Percentiles rank a stretch among this genome's conserved stretches.
Evolutionary conservation across 2,329 filamentous ascomycete genomes (phyloP).

Genomic region (Tetracladium maxilliforme): DNA sequence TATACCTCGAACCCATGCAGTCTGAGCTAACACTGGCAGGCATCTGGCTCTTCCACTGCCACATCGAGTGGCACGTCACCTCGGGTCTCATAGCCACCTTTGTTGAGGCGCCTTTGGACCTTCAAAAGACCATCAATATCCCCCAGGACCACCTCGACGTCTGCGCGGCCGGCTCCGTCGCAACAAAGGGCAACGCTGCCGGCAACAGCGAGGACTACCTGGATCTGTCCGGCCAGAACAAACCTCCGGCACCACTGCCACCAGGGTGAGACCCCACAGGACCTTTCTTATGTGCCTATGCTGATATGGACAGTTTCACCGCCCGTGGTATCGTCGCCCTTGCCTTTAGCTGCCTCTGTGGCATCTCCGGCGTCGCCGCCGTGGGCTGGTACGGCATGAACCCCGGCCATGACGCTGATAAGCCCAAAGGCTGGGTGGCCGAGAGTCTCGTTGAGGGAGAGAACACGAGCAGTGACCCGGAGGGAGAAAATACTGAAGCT

Average conservation of each 20-base stretch:
- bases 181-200: slow-evolving; percentile 56
- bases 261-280: slow-evolving; percentile 37
- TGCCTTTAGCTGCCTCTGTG: slow-evolving; percentile 12
- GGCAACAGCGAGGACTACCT: slow-evolving; percentile 50
- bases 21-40: too few relatives aligned
- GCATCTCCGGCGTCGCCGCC: slow-evolving; percentile 11
- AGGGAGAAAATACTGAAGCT: too few relatives aligned
- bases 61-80: slow-evolving; percentile 64
- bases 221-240: slow-evolving; percentile 47
- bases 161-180: slow-evolving; percentile 36
- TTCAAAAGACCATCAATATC: slow-evolving; percentile 46
- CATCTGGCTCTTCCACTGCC: slow-evolving; percentile 65
- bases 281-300: too few relatives aligned
- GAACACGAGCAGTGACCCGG: too few relatives aligned
- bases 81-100: slow-evolving; percentile 53
- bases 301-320: slow-evolving; percentile 12
- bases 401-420: too few relatives aligned
- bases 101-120: slow-evolving; percentile 42
- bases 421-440: too few relatives aligned
- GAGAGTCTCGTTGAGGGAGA: too few relatives aligned
- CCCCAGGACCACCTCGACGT: slow-evolving; percentile 41
- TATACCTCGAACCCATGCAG: slow-evolving; percentile 2
- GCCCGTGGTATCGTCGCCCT: slow-evolving; percentile 13
- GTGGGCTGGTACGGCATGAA: slow-evolving; percentile 7
- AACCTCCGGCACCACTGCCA: slow-evolving; percentile 38